Conservation (phyloP, 2,329 filamentous ascomycete species). For the Alternaria sp. region DNA sequence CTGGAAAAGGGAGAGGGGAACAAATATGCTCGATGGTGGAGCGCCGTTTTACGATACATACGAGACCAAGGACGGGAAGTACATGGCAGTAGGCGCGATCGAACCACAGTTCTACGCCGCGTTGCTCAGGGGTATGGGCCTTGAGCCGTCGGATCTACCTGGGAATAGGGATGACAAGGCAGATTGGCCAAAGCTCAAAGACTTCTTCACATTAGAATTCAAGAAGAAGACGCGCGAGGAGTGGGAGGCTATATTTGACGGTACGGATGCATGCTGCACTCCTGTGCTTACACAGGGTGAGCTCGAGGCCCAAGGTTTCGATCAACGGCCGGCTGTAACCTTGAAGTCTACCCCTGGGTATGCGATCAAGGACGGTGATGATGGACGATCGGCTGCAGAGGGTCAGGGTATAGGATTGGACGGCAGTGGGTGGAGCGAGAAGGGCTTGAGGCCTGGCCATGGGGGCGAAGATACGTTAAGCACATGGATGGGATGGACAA, state of each 20-base stretch:
- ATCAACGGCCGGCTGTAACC: constrained; percentile 75
- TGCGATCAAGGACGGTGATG: constrained; percentile 63
- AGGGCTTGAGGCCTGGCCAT: constrained; percentile 68
- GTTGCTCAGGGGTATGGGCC: constrained; percentile 71
- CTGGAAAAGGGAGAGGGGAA: constrained; percentile 72
- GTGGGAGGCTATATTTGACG: constrained; percentile 89
- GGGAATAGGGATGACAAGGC: constrained; percentile 65
- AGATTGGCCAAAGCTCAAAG: constrained; percentile 73
- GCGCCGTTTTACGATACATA: constrained; percentile 92
- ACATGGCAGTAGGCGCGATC: constrained; percentile 85
- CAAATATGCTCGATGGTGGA: constrained; percentile 83
- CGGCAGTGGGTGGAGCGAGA: constrained; percentile 72
- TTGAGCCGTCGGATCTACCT: constrained; percentile 59
- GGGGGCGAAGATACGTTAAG: constrained; percentile 75
- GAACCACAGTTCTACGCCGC: constrained; percentile 84
- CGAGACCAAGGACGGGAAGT: constrained; percentile 78
- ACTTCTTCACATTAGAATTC: constrained; percentile 70
- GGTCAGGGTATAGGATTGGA: constrained; percentile 72
- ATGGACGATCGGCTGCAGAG: constrained; percentile 50
- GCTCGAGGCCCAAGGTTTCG: constrained; percentile 69
- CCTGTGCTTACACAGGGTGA: constrained; percentile 81
- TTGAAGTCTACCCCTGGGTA: constrained; percentile 74
- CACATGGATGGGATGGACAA: constrained; percentile 80
- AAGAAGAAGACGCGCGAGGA: constrained; percentile 73
- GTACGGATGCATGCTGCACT: constrained; percentile 91